phyloP scores from a whole-genome alignment of 108 stramenopile species.

The Stephanodiscus triporus region DNA sequence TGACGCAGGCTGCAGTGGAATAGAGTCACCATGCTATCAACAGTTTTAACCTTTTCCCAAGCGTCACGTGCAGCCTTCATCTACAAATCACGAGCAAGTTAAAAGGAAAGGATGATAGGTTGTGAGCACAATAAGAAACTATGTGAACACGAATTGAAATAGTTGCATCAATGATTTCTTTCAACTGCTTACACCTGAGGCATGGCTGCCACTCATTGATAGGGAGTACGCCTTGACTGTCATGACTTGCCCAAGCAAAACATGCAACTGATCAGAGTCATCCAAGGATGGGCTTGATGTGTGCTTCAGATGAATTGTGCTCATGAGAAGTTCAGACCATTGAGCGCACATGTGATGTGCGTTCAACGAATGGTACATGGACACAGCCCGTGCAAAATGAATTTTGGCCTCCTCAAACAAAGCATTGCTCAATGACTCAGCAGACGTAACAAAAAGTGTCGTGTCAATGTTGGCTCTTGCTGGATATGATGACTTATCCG shows the following conservation, averaged over 20 bases:
- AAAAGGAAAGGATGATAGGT: not conserved
- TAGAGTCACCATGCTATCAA: slow-evolving; percentile 34
- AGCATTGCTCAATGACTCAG: slow-evolving; percentile 8
- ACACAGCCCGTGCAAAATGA: slow-evolving; percentile 35
- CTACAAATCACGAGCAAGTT: not conserved
- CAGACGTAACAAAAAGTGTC: slow-evolving; percentile 30
- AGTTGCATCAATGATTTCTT: not conserved
- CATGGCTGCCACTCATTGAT: slow-evolving; percentile 35
- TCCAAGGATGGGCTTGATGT: slow-evolving; percentile 2
- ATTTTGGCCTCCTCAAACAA: slow-evolving; percentile 26
- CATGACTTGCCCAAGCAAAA: slow-evolving; percentile 24
- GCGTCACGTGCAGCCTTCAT: slow-evolving; percentile 35
- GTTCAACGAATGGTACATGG: slow-evolving; percentile 35
- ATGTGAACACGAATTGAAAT: not conserved
- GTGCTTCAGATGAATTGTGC: slow-evolving; percentile 8
- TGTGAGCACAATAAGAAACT: not conserved
- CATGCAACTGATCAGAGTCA: slow-evolving; percentile 7
- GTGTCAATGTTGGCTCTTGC: not conserved
- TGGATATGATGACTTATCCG: slow-evolving; percentile 13
- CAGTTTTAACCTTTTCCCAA: slow-evolving; percentile 39
- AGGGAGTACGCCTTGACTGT: slow-evolving; percentile 41
- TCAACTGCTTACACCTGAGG: slow-evolving; percentile 19
- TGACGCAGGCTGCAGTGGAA: slow-evolving; percentile 45
- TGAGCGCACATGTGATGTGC: slow-evolving; percentile 23
- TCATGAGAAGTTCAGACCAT: slow-evolving; percentile 37